A percentile compares a stretch with the other conserved stretches of the same genome.
These are phyloP conservation scores for Emericellopsis cladophorae DNA, from an alignment of 2,329 filamentous ascomycete genomes.

Conservation along the genomic window DNA sequence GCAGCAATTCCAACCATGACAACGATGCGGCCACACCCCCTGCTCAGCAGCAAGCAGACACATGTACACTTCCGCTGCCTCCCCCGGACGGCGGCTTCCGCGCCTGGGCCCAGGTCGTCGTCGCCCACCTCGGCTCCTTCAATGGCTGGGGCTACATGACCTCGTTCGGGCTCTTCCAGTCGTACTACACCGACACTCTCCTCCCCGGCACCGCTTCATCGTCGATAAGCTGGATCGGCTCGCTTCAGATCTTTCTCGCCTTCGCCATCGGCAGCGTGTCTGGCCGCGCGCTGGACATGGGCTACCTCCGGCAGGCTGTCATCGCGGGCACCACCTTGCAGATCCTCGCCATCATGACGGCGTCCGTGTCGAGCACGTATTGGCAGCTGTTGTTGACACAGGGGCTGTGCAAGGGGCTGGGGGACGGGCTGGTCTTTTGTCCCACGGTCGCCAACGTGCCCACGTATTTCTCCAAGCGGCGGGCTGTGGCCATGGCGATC, in stretches of 20 bases:
- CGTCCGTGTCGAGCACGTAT: constrained; percentile 26
- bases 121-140: background rate
- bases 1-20: too few relatives aligned
- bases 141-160: constrained; percentile 20
- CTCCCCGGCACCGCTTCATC: constrained; percentile 13
- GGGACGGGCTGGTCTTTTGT: constrained; percentile 39
- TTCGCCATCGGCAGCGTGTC: constrained; percentile 26
- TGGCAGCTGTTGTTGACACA: constrained; percentile 39
- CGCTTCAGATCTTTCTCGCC: constrained; percentile 29
- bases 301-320: constrained; percentile 21
- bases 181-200: constrained; percentile 22
- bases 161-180: constrained; percentile 24
- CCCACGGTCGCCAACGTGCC: constrained; percentile 40
- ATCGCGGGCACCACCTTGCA: constrained; percentile 26
- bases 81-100: too few relatives aligned
- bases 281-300: constrained; percentile 27
- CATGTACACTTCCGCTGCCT: too few relatives aligned
- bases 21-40: too few relatives aligned
- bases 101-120: too few relatives aligned
- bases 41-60: too few relatives aligned
- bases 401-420: constrained; percentile 43
- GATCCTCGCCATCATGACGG: constrained; percentile 29
- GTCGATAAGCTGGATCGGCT: constrained; percentile 29
- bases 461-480: constrained; percentile 49
- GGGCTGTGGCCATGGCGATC: constrained; percentile 46